Evolutionary conservation across 768 basidiomycete genomes (phyloP), one percentile per base, ranked within the genome.

Genomic region (Neoboletus brunneissimus): DNA sequence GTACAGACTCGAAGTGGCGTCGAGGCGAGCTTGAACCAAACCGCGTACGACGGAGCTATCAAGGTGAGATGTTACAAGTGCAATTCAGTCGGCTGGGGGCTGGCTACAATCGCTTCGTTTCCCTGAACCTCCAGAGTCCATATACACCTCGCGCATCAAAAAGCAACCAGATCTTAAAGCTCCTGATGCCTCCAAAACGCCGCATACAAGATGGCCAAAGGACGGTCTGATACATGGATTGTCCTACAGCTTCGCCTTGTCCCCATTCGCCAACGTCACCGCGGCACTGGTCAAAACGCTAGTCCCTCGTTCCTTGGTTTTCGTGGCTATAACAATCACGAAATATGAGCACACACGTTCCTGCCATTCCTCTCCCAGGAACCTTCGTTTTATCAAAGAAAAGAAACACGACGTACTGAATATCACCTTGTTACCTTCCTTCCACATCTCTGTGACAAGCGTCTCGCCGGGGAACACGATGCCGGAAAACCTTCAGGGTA

Each of bases 371-470:
- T 4, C 11, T 15, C 6, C 35, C n/a, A n/a, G n/a, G 29, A 15
- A 13, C 34, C 13, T 1, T 42, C 23, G 4, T 35, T 37, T 37
- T 18, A n/a, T 4, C 0, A 42, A 22, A 2, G 3, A 11, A n/a
- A 15, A 13, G 22, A 55, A 34, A 27, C 4, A 41, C n/a, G 11
- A 81, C 92, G 69, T 64, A 97, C 94, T 77, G 72, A 99, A 99
- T 48, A 98, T 85, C 53, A 98, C 87, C 74, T 86, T 97, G 58
- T 81, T 73, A 3, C 88, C 91, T 64, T 97, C 94, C 71, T 94
- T 97, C 97, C 97, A 99, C 96, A 98, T 98, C 70, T 92, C 86
- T 0, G 96, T 99, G 15, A 94, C 78, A 51, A 98, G 80, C 2
- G 96, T 98, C 74, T 98, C 94, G 0, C 95, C 96, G 2, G 96